These are phyloP conservation scores for Hydnomerulius pinastri DNA, from an alignment of 768 basidiomycete genomes.

Conservation along the genomic window DNA sequence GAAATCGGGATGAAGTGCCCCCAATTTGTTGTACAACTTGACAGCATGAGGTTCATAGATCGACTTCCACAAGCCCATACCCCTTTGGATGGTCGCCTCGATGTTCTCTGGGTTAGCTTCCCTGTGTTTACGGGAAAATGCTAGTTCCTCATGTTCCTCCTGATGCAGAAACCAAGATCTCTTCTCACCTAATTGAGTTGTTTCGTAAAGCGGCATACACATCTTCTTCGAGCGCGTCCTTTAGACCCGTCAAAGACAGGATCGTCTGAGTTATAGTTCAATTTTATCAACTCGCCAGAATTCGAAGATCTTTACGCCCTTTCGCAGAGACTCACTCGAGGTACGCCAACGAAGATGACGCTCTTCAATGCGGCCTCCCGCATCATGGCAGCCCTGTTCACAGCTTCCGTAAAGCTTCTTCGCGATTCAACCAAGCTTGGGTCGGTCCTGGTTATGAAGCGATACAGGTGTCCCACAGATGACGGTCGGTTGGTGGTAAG, in stretches of 20 bases:
- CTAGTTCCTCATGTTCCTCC: constrained; percentile 22
- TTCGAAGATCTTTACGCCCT: background rate
- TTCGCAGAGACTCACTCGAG: constrained; percentile 56
- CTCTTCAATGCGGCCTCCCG: constrained; percentile 89
- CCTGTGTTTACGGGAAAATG: constrained; percentile 41
- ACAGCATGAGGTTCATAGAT: constrained; percentile 89
- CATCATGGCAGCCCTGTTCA: constrained; percentile 81
- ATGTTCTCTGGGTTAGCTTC: constrained; percentile 62
- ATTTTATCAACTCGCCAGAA: constrained; percentile 7
- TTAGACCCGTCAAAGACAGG: constrained; percentile 74
- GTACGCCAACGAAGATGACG: constrained; percentile 85
- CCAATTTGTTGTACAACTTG: constrained; percentile 87
- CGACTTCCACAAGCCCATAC: constrained; percentile 75
- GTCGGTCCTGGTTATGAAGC: constrained; percentile 62
- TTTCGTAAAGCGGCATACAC: constrained; percentile 73
- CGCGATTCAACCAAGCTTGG: constrained; percentile 41
- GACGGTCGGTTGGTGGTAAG: constrained; percentile 82
- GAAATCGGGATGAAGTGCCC: constrained; percentile 90
- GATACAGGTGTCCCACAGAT: constrained; percentile 78
- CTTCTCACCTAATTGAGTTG: constrained; percentile 61
- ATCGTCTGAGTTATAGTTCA: constrained; percentile 59
- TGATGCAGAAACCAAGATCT: constrained; percentile 13
- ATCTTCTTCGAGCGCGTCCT: constrained; percentile 77
- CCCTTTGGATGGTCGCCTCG: constrained; percentile 67
- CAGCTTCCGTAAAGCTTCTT: constrained; percentile 52